phyloP scores from a whole-genome alignment of 1,284 basidiomycete genomes.

The Caloboletus inedulis region DNA sequence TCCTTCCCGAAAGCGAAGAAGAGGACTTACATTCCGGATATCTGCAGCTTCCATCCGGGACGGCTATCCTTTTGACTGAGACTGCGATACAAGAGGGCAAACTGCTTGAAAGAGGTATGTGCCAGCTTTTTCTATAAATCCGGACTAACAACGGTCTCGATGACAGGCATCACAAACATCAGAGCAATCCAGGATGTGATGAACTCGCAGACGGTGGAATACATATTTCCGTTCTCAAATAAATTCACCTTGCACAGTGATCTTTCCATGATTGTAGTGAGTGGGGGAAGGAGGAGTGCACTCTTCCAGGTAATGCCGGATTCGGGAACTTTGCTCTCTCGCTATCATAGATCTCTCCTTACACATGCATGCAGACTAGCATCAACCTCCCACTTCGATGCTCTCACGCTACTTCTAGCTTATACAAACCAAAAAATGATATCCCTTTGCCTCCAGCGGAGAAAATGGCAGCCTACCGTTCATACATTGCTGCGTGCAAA shows the following conservation, averaged over 20 bases:
- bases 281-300: slow-evolving; percentile 63
- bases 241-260: slow-evolving; percentile 76
- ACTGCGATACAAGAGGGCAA: slow-evolving; percentile 63
- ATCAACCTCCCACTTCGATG: slow-evolving; percentile 47
- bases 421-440: slow-evolving; percentile 49
- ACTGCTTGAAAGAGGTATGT: slow-evolving; percentile 57
- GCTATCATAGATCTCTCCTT: not conserved
- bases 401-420: slow-evolving; percentile 21
- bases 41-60: slow-evolving; percentile 69
- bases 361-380: slow-evolving; percentile 44
- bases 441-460: slow-evolving; percentile 44
- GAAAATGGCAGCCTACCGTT: slow-evolving; percentile 51
- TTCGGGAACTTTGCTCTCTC: not conserved
- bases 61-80: slow-evolving; percentile 66
- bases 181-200: slow-evolving; percentile 69
- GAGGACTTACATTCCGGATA: slow-evolving; percentile 75
- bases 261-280: slow-evolving; percentile 60
- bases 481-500: slow-evolving; percentile 53
- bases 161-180: slow-evolving; percentile 64
- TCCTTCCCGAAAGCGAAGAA: slow-evolving; percentile 65
- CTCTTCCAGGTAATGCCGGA: slow-evolving; percentile 54
- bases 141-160: not conserved
- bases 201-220: slow-evolving; percentile 67
- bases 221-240: slow-evolving; percentile 74
- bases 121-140: not conserved